Evolutionary conservation across 1,284 basidiomycete species (phyloP), one percentile per base, ranked within the genome.

Genomic region (Microbotryum scabiosae): DNA sequence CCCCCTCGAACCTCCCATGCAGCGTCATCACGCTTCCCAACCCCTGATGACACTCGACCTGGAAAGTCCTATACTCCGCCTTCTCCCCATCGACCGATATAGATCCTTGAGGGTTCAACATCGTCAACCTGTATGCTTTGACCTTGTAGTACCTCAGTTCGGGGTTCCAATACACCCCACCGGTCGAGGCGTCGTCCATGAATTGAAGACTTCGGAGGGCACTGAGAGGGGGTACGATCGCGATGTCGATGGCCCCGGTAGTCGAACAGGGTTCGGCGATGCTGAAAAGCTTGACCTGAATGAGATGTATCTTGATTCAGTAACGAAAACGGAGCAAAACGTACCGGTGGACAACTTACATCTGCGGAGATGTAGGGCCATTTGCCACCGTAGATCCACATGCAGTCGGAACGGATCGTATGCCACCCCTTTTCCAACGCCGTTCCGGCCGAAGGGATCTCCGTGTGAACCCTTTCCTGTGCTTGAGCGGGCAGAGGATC

Each of bases 261-360:
- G 87, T 84, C 0, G 86, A 83, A 45, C 84, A 75, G 1, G 88
- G 85, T 4, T 88, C 84, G 0, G 90, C 90, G 75, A 91, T 93
- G 57, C 9, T 12, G 1, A 41, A 12, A 41, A 90, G 85, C 85
- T 91, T 87, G 47, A 89, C 77, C 72, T 90, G 86, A 54, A n/a
- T n/a, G n/a, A n/a, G n/a, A n/a, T n/a, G n/a, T n/a, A n/a, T n/a
- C n/a, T n/a, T n/a, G n/a, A n/a, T n/a, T n/a, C n/a, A n/a, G n/a
- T n/a, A n/a, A n/a, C n/a, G n/a, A n/a, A n/a, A n/a, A n/a, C n/a
- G n/a, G n/a, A n/a, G n/a, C n/a, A n/a, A n/a, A n/a, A n/a, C n/a
- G n/a, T n/a, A n/a, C n/a, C n/a, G 41, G 43, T 50, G 12, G 23
- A 10, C 21, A 54, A 54, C 62, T 56, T 25, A 70, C 67, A 18